These are phyloP conservation scores for Phytophthora ohioensis DNA, from an alignment of 352 stramenopile species.

Conservation along the genomic window DNA sequence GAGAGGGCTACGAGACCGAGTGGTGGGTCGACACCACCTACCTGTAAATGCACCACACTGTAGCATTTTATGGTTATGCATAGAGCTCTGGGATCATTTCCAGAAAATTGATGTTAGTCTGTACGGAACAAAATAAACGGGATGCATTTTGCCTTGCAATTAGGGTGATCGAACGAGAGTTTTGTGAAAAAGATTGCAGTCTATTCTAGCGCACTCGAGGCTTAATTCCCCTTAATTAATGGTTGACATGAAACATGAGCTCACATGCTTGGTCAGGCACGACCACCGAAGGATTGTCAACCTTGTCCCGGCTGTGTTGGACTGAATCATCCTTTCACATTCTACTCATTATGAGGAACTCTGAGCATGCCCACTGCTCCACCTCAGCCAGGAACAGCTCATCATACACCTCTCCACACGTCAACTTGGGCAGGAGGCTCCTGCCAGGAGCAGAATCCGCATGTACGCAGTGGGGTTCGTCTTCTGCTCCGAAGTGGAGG, in stretches of 20 bases:
- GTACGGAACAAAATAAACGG: constrained; percentile 17
- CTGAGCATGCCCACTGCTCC: constrained; percentile 54
- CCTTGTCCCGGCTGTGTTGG: no score
- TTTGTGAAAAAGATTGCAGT: no score
- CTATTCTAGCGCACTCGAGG: no score
- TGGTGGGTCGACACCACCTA: constrained; percentile 33
- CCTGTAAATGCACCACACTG: constrained; percentile 17
- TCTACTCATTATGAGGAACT: no score
- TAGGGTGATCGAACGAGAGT: background rate
- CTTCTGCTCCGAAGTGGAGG: no score
- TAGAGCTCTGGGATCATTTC: constrained; percentile 7
- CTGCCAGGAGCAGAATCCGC: no score
- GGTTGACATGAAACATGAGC: no score
- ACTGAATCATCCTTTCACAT: no score
- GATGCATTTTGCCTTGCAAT: constrained; percentile 10
- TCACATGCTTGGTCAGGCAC: no score
- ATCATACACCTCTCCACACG: constrained; percentile 58
- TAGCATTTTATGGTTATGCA: background rate
- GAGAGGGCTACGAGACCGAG: constrained; percentile 28
- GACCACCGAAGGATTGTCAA: no score
- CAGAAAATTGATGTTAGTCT: constrained; percentile 28
- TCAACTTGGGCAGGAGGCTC: constrained; percentile 17
- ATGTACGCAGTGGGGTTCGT: no score
- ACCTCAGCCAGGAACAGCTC: constrained; percentile 55
- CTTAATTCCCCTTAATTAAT: no score